These are phyloP conservation scores for Podospora pseudocomata DNA, from an alignment of 495 filamentous ascomycete species.

Conservation along the genomic window DNA sequence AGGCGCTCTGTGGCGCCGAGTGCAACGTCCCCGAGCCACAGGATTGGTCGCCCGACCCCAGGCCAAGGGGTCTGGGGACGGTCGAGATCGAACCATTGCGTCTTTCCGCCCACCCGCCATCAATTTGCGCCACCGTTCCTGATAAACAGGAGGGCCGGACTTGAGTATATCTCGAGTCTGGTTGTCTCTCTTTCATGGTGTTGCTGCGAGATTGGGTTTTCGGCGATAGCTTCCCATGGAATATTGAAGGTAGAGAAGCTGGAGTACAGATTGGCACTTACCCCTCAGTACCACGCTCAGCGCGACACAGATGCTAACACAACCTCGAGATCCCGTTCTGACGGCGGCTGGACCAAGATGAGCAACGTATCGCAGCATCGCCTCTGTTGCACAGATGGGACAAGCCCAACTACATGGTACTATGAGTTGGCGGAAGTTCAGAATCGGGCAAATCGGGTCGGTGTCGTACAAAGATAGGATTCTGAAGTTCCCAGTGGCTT, in stretches of 20 bases:
- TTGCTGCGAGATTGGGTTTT: not conserved
- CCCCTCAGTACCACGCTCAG: not conserved
- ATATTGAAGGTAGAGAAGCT: not conserved
- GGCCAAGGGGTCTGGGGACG: not conserved
- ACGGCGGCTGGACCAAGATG: not conserved
- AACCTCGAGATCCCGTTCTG: not conserved
- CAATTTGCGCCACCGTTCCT: not conserved
- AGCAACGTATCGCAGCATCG: not conserved
- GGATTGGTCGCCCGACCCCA: not conserved
- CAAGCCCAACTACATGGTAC: not conserved
- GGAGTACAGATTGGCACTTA: not conserved
- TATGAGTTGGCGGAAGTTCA: not conserved
- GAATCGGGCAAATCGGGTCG: not conserved
- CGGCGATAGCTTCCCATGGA: not conserved
- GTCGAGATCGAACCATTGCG: constrained; percentile 3
- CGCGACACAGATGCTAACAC: not conserved
- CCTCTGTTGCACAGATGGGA: not conserved
- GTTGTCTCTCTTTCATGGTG: not conserved
- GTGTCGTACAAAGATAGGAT: not conserved
- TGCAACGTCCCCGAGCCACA: constrained; percentile 1
- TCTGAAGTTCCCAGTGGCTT: not conserved
- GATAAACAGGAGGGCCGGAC: not conserved
- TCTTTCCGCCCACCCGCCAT: not conserved
- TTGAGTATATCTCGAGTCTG: not conserved
- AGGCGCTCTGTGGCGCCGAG: constrained; percentile 7